phyloP scores from a whole-genome alignment of 2,329 filamentous ascomycete genomes.

The Pseudogymnoascus sp. region DNA sequence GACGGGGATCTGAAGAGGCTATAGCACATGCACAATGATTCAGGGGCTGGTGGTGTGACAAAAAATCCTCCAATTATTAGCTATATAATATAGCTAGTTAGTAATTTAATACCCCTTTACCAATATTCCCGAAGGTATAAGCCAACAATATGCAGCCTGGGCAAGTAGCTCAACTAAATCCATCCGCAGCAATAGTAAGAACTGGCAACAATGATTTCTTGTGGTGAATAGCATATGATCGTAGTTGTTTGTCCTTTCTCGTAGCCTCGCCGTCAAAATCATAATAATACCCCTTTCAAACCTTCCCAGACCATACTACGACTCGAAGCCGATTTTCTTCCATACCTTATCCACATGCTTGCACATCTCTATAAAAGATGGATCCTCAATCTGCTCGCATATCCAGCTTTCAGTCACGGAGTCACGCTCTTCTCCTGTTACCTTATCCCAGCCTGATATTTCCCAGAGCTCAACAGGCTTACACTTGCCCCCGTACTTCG shows the following conservation, averaged over 20 bases:
- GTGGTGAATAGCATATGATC: constrained; percentile 1
- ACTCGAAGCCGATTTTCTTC: constrained; percentile 39
- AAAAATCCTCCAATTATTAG: neutral
- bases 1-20: neutral
- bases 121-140: neutral
- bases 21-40: neutral
- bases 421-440: constrained; percentile 32
- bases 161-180: constrained; percentile 9
- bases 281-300: neutral
- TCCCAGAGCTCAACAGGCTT: constrained; percentile 23
- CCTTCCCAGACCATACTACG: constrained; percentile 13
- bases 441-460: constrained; percentile 20
- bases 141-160: constrained; percentile 9
- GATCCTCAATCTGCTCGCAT: constrained; percentile 39
- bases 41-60: neutral
- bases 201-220: neutral
- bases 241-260: constrained; percentile 48
- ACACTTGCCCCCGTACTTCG: constrained; percentile 19
- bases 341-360: constrained; percentile 42
- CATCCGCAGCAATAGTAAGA: constrained; percentile 9
- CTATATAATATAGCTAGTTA: neutral
- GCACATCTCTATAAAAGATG: constrained; percentile 41
- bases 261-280: constrained; percentile 85
- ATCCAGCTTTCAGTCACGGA: constrained; percentile 41
- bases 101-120: neutral